Conservation (phyloP, 257 asterid species). For the Solanum sejunctum region DNA sequence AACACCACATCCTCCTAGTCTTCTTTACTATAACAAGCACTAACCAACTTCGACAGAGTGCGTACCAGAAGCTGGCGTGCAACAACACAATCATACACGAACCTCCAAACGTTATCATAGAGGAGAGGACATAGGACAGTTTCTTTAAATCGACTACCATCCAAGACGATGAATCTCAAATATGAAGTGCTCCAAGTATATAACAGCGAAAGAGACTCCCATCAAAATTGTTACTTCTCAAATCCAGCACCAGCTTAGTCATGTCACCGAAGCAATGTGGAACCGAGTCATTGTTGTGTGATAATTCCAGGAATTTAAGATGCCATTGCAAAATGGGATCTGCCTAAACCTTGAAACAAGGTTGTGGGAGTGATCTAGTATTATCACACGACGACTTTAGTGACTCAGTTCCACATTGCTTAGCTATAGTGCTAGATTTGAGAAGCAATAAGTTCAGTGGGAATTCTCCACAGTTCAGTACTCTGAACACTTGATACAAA, state of each 20-base stretch:
- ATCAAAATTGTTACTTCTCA: neutral
- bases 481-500: neutral
- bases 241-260: neutral
- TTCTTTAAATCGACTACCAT: neutral
- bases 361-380: neutral
- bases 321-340: neutral
- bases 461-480: neutral
- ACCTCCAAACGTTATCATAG: neutral
- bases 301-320: neutral
- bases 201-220: neutral
- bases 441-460: neutral
- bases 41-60: neutral
- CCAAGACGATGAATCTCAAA: neutral
- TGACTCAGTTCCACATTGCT: neutral
- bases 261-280: neutral
- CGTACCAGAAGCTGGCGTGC: neutral
- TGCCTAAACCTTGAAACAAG: neutral
- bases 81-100: neutral
- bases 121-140: neutral
- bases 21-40: neutral
- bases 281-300: neutral
- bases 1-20: neutral
- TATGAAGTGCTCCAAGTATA: neutral
- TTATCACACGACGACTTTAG: neutral
- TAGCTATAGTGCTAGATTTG: neutral